phyloP scores from a whole-genome alignment of 371 early-diverging fungal genomes.

The Cokeromyces recurvatus region DNA sequence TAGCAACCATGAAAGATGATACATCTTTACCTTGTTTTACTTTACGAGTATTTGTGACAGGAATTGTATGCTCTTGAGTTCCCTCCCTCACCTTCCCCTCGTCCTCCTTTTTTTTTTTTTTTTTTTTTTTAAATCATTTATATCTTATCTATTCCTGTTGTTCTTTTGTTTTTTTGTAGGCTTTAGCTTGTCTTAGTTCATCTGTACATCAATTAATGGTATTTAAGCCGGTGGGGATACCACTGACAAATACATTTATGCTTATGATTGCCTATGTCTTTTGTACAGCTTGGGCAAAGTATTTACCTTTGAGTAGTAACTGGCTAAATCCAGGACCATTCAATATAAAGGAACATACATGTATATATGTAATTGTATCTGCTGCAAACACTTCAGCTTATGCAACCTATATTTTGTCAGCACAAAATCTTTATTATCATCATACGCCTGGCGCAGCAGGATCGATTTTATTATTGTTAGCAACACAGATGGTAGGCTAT shows the following conservation, averaged over 20 bases:
- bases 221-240: conserved; percentile 39
- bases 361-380: conserved; percentile 37
- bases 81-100: too few species aligned
- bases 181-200: conserved; percentile 32
- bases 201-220: conserved; percentile 38
- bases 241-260: conserved; percentile 39
- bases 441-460: conserved; percentile 40
- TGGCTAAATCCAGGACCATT: conserved; percentile 45
- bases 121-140: too few species aligned
- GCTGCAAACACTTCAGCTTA: conserved; percentile 40
- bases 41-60: conserved; percentile 24
- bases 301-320: conserved; percentile 20
- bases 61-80: conserved; percentile 26
- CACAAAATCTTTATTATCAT: conserved; percentile 49
- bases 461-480: conserved; percentile 47
- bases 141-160: neutral
- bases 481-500: conserved; percentile 77
- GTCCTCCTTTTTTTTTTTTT: too few species aligned
- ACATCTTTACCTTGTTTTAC: conserved; percentile 23
- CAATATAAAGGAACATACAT: conserved; percentile 40
- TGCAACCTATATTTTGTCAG: conserved; percentile 50
- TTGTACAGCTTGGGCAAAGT: conserved; percentile 26
- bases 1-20: conserved; percentile 34
- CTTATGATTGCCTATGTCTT: conserved; percentile 38
- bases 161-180: too few species aligned